phyloP scores from a whole-genome alignment of 1,284 basidiomycete genomes.

The Phenoliferia sp. region DNA sequence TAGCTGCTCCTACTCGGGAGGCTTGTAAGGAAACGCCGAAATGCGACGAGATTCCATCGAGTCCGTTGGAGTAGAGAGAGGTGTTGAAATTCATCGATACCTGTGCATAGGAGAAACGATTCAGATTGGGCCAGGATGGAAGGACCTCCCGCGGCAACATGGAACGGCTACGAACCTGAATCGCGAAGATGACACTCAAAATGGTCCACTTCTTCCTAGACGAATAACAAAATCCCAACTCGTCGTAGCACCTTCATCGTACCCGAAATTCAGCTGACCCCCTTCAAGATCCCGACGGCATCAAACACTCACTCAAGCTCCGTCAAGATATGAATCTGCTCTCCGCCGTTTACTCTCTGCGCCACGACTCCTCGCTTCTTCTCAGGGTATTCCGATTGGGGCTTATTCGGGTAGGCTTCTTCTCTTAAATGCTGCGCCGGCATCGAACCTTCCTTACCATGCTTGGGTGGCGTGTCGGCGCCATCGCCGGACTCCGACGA shows the following conservation, averaged over 20 bases:
- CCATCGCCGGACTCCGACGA: not conserved
- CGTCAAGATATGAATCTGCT: slow-evolving; percentile 6
- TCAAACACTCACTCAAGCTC: slow-evolving; percentile 12
- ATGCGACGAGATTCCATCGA: slow-evolving; percentile 31
- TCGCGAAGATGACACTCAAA: not conserved
- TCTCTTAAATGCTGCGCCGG: no score
- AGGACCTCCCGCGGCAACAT: not conserved
- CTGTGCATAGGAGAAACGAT: not conserved
- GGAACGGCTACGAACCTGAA: not conserved
- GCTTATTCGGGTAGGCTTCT: no score
- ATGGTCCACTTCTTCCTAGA: not conserved
- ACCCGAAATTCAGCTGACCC: slow-evolving; percentile 6
- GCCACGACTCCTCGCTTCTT: not conserved
- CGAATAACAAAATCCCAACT: not conserved
- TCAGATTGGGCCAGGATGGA: not conserved
- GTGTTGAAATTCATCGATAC: slow-evolving; percentile 45
- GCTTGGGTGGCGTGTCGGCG: not conserved
- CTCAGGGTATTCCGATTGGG: no score
- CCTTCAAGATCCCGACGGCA: no score
- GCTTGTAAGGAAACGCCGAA: slow-evolving; percentile 43
- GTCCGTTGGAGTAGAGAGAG: slow-evolving; percentile 41
- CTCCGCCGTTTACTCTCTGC: not conserved
- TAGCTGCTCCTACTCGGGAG: slow-evolving; percentile 44
- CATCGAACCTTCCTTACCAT: not conserved
- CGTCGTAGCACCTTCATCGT: not conserved